These are phyloP conservation scores for Erodium maritimum DNA, from an alignment of 345 rosid genomes.

Conservation along the genomic window DNA sequence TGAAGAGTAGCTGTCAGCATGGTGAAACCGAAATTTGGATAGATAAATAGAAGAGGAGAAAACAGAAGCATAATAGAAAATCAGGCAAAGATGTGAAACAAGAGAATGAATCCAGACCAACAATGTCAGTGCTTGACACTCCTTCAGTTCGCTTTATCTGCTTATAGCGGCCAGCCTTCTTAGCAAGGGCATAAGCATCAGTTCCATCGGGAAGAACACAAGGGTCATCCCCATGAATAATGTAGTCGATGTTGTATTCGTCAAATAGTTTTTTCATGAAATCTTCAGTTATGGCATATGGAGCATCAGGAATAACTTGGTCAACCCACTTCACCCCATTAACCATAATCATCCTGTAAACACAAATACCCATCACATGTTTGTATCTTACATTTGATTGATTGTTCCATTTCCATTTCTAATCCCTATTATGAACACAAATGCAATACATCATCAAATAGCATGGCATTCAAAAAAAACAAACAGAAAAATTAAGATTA, in stretches of 20 bases:
- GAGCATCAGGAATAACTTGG: constrained; percentile 65
- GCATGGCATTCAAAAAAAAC: too few relatives aligned
- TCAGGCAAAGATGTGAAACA: neutral
- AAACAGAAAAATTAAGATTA: too few relatives aligned
- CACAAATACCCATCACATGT: neutral
- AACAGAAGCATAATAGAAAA: neutral
- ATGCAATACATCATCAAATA: too few relatives aligned
- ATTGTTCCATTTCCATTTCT: neutral
- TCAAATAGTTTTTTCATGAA: constrained; percentile 62
- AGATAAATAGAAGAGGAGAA: neutral
- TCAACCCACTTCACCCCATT: constrained; percentile 72
- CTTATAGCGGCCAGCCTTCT: constrained; percentile 68
- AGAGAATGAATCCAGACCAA: constrained; percentile 26
- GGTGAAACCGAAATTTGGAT: neutral
- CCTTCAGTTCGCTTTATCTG: constrained; percentile 83
- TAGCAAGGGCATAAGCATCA: constrained; percentile 65
- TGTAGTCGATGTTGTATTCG: constrained; percentile 54
- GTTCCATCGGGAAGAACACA: constrained; percentile 74
- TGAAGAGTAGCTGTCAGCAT: neutral
- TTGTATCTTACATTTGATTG: too few relatives aligned
- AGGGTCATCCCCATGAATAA: constrained; percentile 74
- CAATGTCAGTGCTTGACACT: constrained; percentile 76
- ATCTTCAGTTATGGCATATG: constrained; percentile 60
- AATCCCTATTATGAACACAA: too few relatives aligned
- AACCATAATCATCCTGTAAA: constrained; percentile 45